Evolutionary conservation across 768 basidiomycete species (phyloP).

Genomic region (Amanita subjunquillea): DNA sequence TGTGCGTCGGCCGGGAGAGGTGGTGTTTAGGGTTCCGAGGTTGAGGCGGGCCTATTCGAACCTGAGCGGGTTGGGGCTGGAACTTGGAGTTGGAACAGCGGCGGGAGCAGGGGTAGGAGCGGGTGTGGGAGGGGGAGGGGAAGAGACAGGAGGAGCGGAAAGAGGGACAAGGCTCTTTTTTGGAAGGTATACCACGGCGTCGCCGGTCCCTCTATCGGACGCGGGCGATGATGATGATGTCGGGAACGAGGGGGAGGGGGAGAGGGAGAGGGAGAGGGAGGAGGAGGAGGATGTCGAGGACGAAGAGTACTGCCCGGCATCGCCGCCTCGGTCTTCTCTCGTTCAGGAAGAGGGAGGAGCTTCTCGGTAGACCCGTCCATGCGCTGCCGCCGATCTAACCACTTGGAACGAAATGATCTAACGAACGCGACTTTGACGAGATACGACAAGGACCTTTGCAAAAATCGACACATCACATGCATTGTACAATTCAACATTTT

Average conservation of each 20-base stretch:
- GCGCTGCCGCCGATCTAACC: too few relatives aligned
- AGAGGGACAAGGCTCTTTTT: not conserved
- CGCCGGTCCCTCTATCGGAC: constrained; percentile 4
- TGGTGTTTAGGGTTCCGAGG: not conserved
- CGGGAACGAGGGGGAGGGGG: not conserved
- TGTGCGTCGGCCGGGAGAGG: not conserved
- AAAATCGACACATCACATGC: too few relatives aligned
- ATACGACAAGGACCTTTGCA: too few relatives aligned
- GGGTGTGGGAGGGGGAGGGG: not conserved
- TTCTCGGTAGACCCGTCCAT: too few relatives aligned
- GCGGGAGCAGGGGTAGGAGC: not conserved
- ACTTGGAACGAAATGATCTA: too few relatives aligned
- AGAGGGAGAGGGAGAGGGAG: too few relatives aligned
- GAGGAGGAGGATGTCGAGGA: not conserved
- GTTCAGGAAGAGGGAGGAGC: too few relatives aligned
- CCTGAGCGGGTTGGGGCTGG: not conserved
- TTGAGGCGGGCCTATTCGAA: not conserved
- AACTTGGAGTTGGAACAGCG: too few relatives aligned
- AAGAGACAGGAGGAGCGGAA: not conserved
- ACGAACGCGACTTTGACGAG: too few relatives aligned
- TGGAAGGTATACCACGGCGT: constrained; percentile 2
- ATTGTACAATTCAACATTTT: too few relatives aligned
- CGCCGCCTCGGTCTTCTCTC: too few relatives aligned
- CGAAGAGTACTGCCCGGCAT: not conserved
- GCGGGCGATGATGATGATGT: not conserved